These are phyloP conservation scores for Penicillium glabrum DNA, from an alignment of 2,329 filamentous ascomycete species.

Conservation along the genomic window DNA sequence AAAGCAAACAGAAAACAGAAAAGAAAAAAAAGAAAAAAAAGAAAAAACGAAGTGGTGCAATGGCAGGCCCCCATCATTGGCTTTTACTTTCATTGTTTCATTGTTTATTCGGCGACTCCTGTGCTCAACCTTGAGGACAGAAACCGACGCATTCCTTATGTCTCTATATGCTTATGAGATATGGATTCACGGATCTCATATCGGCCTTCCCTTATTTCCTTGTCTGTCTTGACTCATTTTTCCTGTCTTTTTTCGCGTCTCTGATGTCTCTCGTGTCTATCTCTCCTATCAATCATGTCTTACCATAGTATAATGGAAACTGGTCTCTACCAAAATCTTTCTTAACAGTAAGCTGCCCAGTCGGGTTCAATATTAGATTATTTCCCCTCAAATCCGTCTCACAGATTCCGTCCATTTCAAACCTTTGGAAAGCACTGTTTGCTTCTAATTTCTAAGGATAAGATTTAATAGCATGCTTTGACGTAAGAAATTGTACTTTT, in stretches of 20 bases:
- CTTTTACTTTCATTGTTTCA: neutral
- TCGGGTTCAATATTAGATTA: neutral
- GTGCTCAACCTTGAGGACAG: neutral
- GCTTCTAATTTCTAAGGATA: no score
- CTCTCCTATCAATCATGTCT: neutral
- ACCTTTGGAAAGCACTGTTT: no score
- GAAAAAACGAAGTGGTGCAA: neutral
- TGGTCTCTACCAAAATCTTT: slow-evolving; percentile 1
- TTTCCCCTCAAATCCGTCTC: neutral
- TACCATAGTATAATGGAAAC: slow-evolving; percentile 4
- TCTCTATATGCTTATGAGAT: neutral
- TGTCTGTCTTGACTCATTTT: neutral
- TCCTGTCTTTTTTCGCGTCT: slow-evolving; percentile 3
- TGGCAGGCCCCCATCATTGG: neutral
- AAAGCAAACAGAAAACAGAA: no score
- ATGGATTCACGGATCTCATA: neutral
- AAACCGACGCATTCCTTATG: neutral
- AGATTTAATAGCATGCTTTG: neutral
- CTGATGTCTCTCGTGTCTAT: neutral
- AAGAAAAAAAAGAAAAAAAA: neutral
- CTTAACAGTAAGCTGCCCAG: neutral
- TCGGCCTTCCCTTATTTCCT: slow-evolving; percentile 3
- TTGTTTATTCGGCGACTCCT: neutral
- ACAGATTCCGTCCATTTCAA: no score
- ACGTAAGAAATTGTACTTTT: neutral